These are phyloP conservation scores for Plenodomus lindquistii DNA, from an alignment of 2,329 filamentous ascomycete species.

Conservation along the genomic window DNA sequence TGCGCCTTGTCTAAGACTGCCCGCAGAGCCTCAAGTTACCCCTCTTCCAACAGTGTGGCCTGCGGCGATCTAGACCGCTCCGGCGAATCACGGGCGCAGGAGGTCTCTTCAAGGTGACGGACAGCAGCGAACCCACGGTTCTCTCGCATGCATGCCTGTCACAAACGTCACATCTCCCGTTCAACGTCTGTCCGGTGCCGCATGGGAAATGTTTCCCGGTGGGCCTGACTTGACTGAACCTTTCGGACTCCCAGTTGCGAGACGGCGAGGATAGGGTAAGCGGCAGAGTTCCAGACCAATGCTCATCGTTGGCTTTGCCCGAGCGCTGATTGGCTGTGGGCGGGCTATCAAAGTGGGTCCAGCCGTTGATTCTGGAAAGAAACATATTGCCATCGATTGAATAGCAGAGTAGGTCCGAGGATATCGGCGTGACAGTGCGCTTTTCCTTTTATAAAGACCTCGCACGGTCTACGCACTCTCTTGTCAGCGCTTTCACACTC, in stretches of 20 bases:
- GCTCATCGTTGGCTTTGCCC: neutral
- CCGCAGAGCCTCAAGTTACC: conserved; percentile 22
- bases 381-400: conserved; percentile 21
- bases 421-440: conserved; percentile 1
- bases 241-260: conserved; percentile 5
- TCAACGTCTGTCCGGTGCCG: neutral
- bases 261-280: conserved; percentile 23
- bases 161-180: neutral
- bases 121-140: neutral
- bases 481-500: conserved; percentile 5
- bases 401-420: neutral
- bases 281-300: conserved; percentile 20
- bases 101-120: conserved; percentile 3
- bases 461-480: conserved; percentile 1
- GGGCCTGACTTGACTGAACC: conserved; percentile 15
- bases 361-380: conserved; percentile 16
- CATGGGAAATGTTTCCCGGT: conserved; percentile 7
- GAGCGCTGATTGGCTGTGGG: conserved; percentile 21
- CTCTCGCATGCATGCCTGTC: neutral
- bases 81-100: conserved; percentile 23
- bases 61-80: conserved; percentile 19
- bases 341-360: conserved; percentile 10
- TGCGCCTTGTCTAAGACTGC: neutral
- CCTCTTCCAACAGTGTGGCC: conserved; percentile 11
- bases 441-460: conserved; percentile 15